Percentiles rank a stretch among this genome's conserved stretches.
Evolutionary conservation across 257 asterid species (phyloP).

Genomic region (Nyctanthes arbortristis): DNA sequence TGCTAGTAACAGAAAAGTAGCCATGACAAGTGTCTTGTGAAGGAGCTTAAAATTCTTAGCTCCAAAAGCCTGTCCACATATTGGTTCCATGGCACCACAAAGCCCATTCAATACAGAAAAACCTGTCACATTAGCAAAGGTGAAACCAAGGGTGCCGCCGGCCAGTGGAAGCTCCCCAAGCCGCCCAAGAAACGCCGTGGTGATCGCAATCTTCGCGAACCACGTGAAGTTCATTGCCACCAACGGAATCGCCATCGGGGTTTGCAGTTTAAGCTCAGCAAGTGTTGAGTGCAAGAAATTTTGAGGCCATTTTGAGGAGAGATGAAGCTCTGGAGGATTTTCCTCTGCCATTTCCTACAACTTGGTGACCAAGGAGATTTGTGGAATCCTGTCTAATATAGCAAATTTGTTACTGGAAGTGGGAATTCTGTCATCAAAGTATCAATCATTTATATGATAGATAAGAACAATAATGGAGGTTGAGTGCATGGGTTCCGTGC

Average conservation of each 20-base stretch:
- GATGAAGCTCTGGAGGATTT: background rate
- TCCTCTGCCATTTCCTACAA: background rate
- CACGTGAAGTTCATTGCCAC: conserved; percentile 68
- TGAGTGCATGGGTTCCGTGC: conserved; percentile 42
- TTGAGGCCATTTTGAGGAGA: conserved; percentile 26
- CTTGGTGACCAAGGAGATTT: conserved; percentile 17
- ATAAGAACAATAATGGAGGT: conserved; percentile 20
- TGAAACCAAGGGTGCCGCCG: conserved; percentile 73
- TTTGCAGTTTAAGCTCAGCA: conserved; percentile 62
- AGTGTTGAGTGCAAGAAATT: conserved; percentile 19
- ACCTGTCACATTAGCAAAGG: conserved; percentile 78
- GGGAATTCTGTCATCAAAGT: conserved; percentile 19
- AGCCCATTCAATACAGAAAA: conserved; percentile 76
- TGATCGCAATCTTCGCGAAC: conserved; percentile 74
- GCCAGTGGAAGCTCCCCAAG: conserved; percentile 72
- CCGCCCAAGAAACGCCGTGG: conserved; percentile 85
- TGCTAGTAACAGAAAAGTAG: conserved; percentile 40
- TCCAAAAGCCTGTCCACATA: conserved; percentile 95
- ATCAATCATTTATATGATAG: conserved; percentile 10
- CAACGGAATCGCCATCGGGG: conserved; percentile 55
- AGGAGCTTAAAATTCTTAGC: conserved; percentile 76
- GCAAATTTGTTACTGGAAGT: background rate
- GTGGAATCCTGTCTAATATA: conserved; percentile 14
- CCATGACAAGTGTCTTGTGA: conserved; percentile 73
- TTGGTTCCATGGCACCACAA: conserved; percentile 79